These are phyloP conservation scores for Cystofilobasidium bisporidii DNA, from an alignment of 768 basidiomycete genomes.

Conservation along the genomic window DNA sequence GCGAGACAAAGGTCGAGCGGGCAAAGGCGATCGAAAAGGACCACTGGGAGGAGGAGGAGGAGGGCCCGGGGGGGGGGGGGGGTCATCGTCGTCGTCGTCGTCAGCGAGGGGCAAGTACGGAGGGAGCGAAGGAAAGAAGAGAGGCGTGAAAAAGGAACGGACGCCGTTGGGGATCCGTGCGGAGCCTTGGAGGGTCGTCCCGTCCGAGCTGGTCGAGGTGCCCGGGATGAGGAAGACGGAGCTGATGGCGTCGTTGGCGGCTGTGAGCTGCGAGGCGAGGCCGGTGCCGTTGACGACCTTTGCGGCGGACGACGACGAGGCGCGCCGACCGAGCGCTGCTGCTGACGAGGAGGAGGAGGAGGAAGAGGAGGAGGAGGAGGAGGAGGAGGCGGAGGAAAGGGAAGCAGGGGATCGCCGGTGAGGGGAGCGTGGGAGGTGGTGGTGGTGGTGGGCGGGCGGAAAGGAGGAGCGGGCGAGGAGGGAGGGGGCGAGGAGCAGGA, in stretches of 20 bases:
- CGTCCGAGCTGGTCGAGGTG: background rate
- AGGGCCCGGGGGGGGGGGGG: background rate
- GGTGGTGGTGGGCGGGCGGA: background rate
- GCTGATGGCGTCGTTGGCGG: constrained; percentile 15
- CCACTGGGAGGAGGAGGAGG: background rate
- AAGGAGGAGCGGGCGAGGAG: background rate
- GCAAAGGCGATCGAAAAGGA: constrained; percentile 54
- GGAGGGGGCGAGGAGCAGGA: background rate
- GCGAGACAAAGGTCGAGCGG: constrained; percentile 52
- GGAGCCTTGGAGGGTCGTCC: background rate
- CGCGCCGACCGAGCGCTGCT: background rate
- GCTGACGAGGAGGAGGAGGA: too few relatives aligned
- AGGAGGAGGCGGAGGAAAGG: too few relatives aligned
- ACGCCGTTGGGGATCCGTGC: constrained; percentile 19
- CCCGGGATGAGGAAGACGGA: constrained; percentile 15
- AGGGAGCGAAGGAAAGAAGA: too few relatives aligned
- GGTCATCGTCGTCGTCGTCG: too few relatives aligned
- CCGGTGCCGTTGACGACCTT: constrained; percentile 14
- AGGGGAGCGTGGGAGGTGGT: background rate
- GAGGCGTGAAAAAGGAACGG: background rate
- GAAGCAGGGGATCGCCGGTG: too few relatives aligned
- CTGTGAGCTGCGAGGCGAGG: constrained; percentile 1
- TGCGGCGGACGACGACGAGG: background rate
- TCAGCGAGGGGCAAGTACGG: too few relatives aligned
- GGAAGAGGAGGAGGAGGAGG: too few relatives aligned